Conservation (phyloP, 1,139 yeast species). For the Nakaseomyces delphensis region DNA sequence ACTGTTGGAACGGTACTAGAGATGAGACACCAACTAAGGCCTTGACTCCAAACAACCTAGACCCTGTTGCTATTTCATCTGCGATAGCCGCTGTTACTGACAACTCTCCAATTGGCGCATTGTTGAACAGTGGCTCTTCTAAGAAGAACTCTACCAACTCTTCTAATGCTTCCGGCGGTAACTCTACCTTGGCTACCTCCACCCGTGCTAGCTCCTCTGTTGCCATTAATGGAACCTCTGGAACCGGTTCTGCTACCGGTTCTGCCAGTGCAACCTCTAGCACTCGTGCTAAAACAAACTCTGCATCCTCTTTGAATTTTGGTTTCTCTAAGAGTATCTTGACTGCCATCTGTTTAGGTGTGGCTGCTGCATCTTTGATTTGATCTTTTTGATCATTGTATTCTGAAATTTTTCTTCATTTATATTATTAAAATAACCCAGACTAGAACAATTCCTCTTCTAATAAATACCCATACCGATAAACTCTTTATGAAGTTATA, state of each 20-base stretch:
- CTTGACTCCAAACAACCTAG: slow-evolving; percentile 1
- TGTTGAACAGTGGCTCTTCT: slow-evolving; percentile 7
- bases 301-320: slow-evolving; percentile 10
- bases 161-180: not conserved
- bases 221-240: slow-evolving; percentile 1
- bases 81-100: slow-evolving; percentile 11
- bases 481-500: not conserved
- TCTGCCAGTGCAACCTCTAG: slow-evolving; percentile 8
- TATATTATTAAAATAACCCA: not conserved
- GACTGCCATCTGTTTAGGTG: slow-evolving; percentile 3
- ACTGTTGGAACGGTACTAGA: slow-evolving; percentile 72
- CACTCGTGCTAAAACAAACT: slow-evolving; percentile 9
- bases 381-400: not conserved
- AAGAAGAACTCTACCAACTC: slow-evolving; percentile 6
- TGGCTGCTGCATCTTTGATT: slow-evolving; percentile 2
- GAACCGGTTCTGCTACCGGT: slow-evolving; percentile 9
- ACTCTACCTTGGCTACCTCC: slow-evolving; percentile 2
- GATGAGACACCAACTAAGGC: slow-evolving; percentile 13
- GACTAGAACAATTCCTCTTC: not conserved
- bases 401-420: not conserved
- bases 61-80: slow-evolving; percentile 8
- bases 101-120: slow-evolving; percentile 7
- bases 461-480: too few relatives aligned
- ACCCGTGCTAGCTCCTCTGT: slow-evolving; percentile 3
- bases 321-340: slow-evolving; percentile 9